phyloP scores from a whole-genome alignment of 2,329 filamentous ascomycete species.

The Fusarium subtropicale region DNA sequence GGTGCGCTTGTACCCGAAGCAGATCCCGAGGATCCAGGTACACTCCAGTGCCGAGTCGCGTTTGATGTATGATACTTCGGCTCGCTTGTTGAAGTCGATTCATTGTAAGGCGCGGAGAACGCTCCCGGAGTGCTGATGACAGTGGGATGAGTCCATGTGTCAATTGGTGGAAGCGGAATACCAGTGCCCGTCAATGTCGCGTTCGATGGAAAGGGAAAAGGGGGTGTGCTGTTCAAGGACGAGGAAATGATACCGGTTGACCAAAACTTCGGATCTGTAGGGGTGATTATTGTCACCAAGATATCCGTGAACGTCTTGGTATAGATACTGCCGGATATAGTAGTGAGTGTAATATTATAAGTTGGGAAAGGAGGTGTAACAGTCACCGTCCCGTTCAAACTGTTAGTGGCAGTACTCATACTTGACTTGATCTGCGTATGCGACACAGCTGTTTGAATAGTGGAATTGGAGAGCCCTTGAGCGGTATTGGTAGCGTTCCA shows the following conservation, averaged over 20 bases:
- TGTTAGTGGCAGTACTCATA: neutral
- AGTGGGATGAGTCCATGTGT: constrained; percentile 9
- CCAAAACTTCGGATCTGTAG: constrained; percentile 15
- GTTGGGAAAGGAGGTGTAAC: constrained; percentile 14
- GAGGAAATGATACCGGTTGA: constrained; percentile 6
- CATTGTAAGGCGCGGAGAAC: neutral
- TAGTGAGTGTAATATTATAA: constrained; percentile 22
- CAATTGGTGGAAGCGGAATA: constrained; percentile 12
- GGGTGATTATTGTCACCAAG: constrained; percentile 9
- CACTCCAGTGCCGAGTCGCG: constrained; percentile 6
- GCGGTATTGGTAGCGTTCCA: constrained; percentile 15
- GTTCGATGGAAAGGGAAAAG: constrained; percentile 37
- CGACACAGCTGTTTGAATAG: neutral
- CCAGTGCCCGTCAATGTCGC: constrained; percentile 24
- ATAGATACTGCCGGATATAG: neutral
- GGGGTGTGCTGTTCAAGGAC: constrained; percentile 10
- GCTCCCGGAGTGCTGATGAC: neutral
- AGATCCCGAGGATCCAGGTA: constrained; percentile 11
- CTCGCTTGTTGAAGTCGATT: constrained; percentile 2
- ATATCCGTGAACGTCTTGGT: constrained; percentile 4
- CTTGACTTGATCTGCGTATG: constrained; percentile 12
- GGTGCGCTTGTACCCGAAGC: constrained; percentile 15
- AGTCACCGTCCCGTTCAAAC: neutral
- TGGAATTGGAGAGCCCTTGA: constrained; percentile 18
- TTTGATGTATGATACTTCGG: constrained; percentile 20